Evolutionary conservation across 73 alveolate species (phyloP).

Genomic region (Tetrahymena malaccensis): DNA sequence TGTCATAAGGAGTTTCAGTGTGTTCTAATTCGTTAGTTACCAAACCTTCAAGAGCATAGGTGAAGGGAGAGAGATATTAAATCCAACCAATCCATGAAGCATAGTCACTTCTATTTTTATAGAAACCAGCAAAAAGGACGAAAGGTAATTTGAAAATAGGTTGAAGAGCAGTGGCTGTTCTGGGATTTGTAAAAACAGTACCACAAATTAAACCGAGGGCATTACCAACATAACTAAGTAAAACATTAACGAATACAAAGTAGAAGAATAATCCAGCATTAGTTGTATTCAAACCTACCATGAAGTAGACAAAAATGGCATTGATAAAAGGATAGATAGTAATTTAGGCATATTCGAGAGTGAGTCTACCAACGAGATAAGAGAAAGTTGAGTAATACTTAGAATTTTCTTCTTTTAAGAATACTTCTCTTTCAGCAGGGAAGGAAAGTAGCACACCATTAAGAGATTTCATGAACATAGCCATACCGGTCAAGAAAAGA

Average conservation of each 20-base stretch:
- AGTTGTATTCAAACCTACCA: neutral
- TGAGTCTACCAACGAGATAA: neutral
- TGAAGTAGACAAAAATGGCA: neutral
- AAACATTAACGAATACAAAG: neutral
- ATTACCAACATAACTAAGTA: neutral
- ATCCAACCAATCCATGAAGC: conserved; percentile 3
- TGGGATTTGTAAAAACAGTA: neutral
- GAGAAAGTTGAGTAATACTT: neutral
- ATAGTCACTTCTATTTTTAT: neutral
- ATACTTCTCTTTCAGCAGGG: neutral
- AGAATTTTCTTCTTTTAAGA: conserved; percentile 1
- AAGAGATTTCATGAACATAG: neutral
- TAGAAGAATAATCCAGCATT: neutral
- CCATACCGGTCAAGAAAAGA: neutral
- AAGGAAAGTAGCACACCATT: neutral
- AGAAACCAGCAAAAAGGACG: neutral
- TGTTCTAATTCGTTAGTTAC: neutral
- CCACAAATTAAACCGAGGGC: neutral
- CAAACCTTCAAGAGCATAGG: conserved; percentile 4
- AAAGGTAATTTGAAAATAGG: neutral
- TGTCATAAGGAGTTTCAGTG: neutral
- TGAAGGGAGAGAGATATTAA: neutral
- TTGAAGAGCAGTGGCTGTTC: neutral
- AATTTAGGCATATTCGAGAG: neutral
- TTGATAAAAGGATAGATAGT: neutral